These are phyloP conservation scores for Waitea zeae DNA, from an alignment of 1,284 basidiomycete species.

Conservation along the genomic window DNA sequence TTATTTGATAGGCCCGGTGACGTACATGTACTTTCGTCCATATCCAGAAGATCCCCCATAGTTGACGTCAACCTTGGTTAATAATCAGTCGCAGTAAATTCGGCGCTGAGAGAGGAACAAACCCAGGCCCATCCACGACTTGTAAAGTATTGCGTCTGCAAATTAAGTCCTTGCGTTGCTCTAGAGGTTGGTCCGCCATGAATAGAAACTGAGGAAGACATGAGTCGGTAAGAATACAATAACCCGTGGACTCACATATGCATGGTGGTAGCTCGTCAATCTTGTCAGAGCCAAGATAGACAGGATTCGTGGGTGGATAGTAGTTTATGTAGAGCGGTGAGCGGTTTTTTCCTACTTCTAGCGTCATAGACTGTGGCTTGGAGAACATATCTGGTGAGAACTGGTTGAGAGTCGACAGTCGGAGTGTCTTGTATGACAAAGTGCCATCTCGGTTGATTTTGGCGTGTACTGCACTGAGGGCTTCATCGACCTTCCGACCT, in stretches of 20 bases:
- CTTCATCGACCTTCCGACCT: conserved; percentile 23
- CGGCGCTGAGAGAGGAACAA: too few relatives aligned
- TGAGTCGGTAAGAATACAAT: too few relatives aligned
- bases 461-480: conserved; percentile 22
- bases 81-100: too few relatives aligned
- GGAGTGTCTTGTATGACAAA: too few relatives aligned
- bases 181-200: conserved; percentile 53
- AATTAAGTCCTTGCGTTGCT: conserved; percentile 26
- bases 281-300: conserved; percentile 26
- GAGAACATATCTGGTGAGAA: conserved; percentile 28
- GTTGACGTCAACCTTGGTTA: conserved; percentile 56
- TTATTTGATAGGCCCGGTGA: too few relatives aligned
- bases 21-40: conserved; percentile 36
- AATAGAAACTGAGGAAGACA: conserved; percentile 28
- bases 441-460: conserved; percentile 12
- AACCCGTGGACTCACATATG: too few relatives aligned
- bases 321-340: conserved; percentile 37
- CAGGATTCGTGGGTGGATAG: conserved; percentile 44
- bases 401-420: too few relatives aligned
- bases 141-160: conserved; percentile 43
- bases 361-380: conserved; percentile 23
- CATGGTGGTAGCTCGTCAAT: conserved; percentile 43
- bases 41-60: conserved; percentile 56
- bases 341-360: conserved; percentile 19
- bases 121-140: conserved; percentile 47